Percentiles rank a stretch among this genome's conserved stretches.
Conservation (phyloP, 805 yeast species). For the Pichia eremophila region DNA sequence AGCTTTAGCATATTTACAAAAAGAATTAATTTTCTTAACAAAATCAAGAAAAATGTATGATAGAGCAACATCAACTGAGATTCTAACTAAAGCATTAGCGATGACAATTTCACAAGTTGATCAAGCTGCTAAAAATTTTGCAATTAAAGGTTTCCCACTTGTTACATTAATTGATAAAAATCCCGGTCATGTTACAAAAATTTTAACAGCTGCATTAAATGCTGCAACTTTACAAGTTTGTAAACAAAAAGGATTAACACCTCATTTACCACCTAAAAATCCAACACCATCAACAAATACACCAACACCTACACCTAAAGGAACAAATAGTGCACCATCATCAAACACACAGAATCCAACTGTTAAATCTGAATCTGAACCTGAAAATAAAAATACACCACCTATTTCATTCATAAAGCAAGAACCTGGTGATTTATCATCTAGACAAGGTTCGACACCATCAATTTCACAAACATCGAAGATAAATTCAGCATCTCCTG, state of each 20-base stretch:
- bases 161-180: constrained; percentile 71
- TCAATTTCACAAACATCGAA: background rate
- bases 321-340: too few relatives aligned
- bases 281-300: constrained; percentile 3
- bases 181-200: constrained; percentile 71
- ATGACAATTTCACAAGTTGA: constrained; percentile 87
- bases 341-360: too few relatives aligned
- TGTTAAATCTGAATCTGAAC: too few relatives aligned
- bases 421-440: background rate
- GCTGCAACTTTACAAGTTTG: constrained; percentile 62
- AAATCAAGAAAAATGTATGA: constrained; percentile 69
- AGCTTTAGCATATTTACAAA: constrained; percentile 75
- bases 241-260: constrained; percentile 38
- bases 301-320: background rate
- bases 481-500: too few relatives aligned
- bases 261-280: constrained; percentile 12
- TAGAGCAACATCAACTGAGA: constrained; percentile 73
- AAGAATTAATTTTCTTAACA: constrained; percentile 72
- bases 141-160: constrained; percentile 69
- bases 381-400: too few relatives aligned
- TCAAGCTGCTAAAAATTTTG: constrained; percentile 78
- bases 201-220: constrained; percentile 70
- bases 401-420: background rate
- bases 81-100: constrained; percentile 84
- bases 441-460: background rate